A percentile compares a stretch with the other conserved stretches of the same genome.
These are phyloP conservation scores for Boeremia exigua DNA, from an alignment of 2,329 filamentous ascomycete genomes.

Conservation along the genomic window DNA sequence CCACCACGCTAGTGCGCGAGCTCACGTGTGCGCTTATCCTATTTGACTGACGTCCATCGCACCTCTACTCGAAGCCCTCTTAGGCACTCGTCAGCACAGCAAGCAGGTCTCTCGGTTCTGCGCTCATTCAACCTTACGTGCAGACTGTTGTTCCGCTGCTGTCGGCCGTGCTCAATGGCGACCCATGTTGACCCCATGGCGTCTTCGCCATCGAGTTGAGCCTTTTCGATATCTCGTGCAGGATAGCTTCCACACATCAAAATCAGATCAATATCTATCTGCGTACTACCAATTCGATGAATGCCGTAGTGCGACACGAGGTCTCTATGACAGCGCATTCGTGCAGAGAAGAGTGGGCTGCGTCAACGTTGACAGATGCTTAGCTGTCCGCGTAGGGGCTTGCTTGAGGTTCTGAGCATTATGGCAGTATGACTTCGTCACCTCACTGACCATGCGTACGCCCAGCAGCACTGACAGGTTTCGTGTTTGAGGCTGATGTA, in stretches of 20 bases:
- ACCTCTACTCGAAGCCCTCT: too few relatives aligned
- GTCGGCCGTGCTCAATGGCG: too few relatives aligned
- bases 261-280: too few relatives aligned
- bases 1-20: slow-evolving; percentile 11
- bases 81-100: neutral
- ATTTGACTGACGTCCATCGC: neutral
- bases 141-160: too few relatives aligned
- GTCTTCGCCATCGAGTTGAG: too few relatives aligned
- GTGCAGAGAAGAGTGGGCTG: neutral
- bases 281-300: too few relatives aligned
- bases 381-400: neutral
- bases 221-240: too few relatives aligned
- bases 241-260: too few relatives aligned
- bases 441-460: neutral
- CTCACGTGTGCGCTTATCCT: slow-evolving; percentile 4
- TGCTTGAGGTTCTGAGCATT: neutral
- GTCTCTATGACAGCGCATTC: too few relatives aligned
- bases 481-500: slow-evolving; percentile 7
- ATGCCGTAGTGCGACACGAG: neutral
- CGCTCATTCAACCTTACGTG: too few relatives aligned
- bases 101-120: too few relatives aligned
- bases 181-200: too few relatives aligned
- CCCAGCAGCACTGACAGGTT: neutral
- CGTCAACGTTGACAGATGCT: slow-evolving; percentile 1
- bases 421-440: neutral